A percentile compares a stretch with the other conserved stretches of the same genome.
These are phyloP conservation scores for Bathelium albidoporum DNA, from an alignment of 495 filamentous ascomycete species.

Conservation along the genomic window DNA sequence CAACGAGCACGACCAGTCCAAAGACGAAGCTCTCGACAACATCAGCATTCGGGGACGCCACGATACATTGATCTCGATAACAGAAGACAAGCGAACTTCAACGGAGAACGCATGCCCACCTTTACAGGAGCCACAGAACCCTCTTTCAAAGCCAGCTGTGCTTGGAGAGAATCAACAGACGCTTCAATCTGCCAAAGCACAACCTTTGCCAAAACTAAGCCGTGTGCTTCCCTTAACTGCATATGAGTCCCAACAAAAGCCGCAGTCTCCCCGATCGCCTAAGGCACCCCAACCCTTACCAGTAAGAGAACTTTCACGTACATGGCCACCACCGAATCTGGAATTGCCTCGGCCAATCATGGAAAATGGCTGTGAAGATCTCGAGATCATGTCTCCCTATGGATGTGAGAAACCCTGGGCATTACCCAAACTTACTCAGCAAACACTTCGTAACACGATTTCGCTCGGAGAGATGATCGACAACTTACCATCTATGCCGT, in stretches of 20 bases:
- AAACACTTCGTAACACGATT: neutral
- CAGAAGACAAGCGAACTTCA: neutral
- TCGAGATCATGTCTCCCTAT: neutral
- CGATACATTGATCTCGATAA: neutral
- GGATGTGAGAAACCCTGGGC: neutral
- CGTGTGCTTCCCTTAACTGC: neutral
- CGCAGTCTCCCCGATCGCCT: neutral
- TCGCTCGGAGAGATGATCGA: neutral
- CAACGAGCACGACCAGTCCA: neutral
- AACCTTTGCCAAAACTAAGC: neutral
- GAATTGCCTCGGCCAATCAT: neutral
- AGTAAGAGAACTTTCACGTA: neutral
- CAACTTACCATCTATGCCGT: neutral
- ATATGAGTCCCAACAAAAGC: neutral
- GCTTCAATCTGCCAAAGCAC: neutral
- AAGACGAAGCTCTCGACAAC: neutral
- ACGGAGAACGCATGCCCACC: neutral
- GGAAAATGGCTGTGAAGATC: neutral
- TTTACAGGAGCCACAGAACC: neutral
- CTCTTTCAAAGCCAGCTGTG: neutral
- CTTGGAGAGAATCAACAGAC: neutral
- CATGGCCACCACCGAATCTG: neutral
- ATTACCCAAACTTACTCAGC: neutral
- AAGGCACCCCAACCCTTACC: neutral
- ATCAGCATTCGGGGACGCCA: neutral